These are phyloP conservation scores for Neurospora sp. DNA, from an alignment of 495 filamentous ascomycete genomes.

Conservation along the genomic window DNA sequence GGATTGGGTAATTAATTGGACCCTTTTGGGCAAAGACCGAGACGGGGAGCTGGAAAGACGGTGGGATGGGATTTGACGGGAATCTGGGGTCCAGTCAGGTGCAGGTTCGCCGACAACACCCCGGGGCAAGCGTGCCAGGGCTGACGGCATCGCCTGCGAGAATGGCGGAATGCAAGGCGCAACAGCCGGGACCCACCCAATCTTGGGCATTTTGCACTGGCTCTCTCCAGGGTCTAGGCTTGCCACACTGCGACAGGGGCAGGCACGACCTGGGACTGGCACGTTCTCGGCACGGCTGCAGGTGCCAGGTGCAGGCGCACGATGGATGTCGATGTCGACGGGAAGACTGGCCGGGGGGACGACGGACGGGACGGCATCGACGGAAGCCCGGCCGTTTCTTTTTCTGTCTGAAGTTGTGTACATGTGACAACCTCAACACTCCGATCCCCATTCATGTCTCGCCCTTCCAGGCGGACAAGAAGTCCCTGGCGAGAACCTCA, in stretches of 20 bases:
- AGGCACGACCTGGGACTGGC: background rate
- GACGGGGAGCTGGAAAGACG: background rate
- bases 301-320: background rate
- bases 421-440: background rate
- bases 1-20: background rate
- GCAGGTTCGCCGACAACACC: background rate
- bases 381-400: background rate
- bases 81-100: background rate
- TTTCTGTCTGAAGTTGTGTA: background rate
- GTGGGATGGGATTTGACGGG: constrained; percentile 2
- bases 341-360: background rate
- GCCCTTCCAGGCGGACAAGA: background rate
- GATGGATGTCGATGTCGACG: background rate
- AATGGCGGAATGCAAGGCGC: constrained; percentile 18
- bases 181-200: background rate
- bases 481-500: background rate
- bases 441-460: background rate
- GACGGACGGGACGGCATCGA: background rate
- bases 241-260: background rate
- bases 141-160: constrained; percentile 21
- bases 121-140: constrained; percentile 5
- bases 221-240: background rate
- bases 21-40: background rate
- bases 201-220: background rate
- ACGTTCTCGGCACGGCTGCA: background rate